These are phyloP conservation scores for Cercospora janseana DNA, from an alignment of 2,329 filamentous ascomycete species.

Conservation along the genomic window DNA sequence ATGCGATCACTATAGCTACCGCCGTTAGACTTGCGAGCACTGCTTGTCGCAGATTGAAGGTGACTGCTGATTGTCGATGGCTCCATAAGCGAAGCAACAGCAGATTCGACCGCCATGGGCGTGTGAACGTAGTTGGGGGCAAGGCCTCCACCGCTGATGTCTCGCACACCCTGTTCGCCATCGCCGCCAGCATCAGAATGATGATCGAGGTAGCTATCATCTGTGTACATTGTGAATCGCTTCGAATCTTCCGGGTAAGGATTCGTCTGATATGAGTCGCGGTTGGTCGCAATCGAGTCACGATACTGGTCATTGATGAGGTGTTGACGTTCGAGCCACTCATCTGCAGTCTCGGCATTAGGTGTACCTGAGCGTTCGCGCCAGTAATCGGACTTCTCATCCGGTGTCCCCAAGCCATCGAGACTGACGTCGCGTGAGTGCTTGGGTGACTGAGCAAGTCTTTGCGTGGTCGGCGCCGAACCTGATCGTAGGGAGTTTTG, in stretches of 20 bases:
- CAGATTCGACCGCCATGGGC: slow-evolving; percentile 74
- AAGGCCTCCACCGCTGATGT: slow-evolving; percentile 55
- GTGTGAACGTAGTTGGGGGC: slow-evolving; percentile 76
- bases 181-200: slow-evolving; percentile 45
- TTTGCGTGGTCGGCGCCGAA: slow-evolving; percentile 58
- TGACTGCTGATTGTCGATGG: slow-evolving; percentile 67
- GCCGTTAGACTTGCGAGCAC: slow-evolving; percentile 26
- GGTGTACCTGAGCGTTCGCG: slow-evolving; percentile 40
- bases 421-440: slow-evolving; percentile 53
- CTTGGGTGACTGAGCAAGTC: slow-evolving; percentile 51
- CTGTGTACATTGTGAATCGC: slow-evolving; percentile 51
- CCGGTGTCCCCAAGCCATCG: slow-evolving; percentile 37
- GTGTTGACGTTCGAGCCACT: slow-evolving; percentile 55
- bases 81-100: slow-evolving; percentile 84
- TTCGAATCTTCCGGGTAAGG: slow-evolving; percentile 55
- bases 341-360: slow-evolving; percentile 43
- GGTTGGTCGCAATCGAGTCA: slow-evolving; percentile 41
- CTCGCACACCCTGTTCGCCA: slow-evolving; percentile 66
- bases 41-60: slow-evolving; percentile 28
- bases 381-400: slow-evolving; percentile 46
- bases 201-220: slow-evolving; percentile 53
- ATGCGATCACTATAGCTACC: slow-evolving; percentile 34
- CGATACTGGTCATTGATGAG: slow-evolving; percentile 60
- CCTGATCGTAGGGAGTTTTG: slow-evolving; percentile 59
- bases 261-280: slow-evolving; percentile 46